Evolutionary conservation across 257 asterid species (phyloP), one percentile per base, ranked within the genome.

Genomic region (Capsicum rhomboideum): DNA sequence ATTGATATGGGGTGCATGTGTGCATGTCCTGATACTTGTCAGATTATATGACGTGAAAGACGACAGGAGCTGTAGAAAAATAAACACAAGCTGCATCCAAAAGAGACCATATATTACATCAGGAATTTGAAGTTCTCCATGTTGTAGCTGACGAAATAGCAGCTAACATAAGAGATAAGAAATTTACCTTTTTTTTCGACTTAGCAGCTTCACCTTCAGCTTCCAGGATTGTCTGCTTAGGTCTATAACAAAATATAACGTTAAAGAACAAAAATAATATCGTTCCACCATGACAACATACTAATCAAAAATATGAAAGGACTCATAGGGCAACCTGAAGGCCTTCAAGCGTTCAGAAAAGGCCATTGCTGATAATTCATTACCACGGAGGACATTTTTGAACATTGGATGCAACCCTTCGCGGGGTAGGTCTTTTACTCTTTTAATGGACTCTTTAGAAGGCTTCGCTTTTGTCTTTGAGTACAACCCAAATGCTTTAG

Each of bases 321-420:
- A 49, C 80, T 42, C 42, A 29, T 64, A 34, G 71, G 46, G 69
- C 87, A 84, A 92, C 98, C 97, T 91, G 86, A 94, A 97, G 84
- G 89, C 83, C 86, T 97, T 97, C 84, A 95, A 85, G 82, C 97
- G 97, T 90, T 97, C 99, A 53, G 99, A 93, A 86, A 97, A 97
- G 83, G 98, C 99, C 83, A 95, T 74, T 55, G 99, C 98, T 64
- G 94, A 86, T 86, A 97, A 89, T 77, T 97, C 98, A 82, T 83
- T 97, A 78, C 97, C 93, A 26, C 94, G 92, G 13, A 97, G 82
- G 79, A 79, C 86, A 80, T 86, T 87, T 86, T 83, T 93, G 88
- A 95, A 97, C 89, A 92, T 89, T 34, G 97, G 99, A 88, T 97
- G 99, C 78, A 97, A 86, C 77, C 98, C 98, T 91, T 93, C 99